These are phyloP conservation scores for Mucor mucedo DNA, from an alignment of 371 early-diverging fungal genomes.

Conservation along the genomic window DNA sequence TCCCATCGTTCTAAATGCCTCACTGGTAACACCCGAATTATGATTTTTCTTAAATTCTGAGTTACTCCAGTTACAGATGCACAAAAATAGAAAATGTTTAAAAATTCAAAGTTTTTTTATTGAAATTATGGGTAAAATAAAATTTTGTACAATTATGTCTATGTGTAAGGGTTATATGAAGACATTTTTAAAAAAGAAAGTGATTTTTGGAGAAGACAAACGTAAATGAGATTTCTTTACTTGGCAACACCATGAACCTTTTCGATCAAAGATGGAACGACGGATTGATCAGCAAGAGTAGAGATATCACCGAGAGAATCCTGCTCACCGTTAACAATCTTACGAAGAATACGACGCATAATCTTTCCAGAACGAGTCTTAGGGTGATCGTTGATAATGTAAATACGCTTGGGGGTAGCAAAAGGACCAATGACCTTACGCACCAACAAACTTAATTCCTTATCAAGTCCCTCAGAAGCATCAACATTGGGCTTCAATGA, in stretches of 20 bases:
- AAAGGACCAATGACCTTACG: constrained; percentile 94
- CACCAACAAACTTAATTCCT: constrained; percentile 77
- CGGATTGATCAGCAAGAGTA: constrained; percentile 83
- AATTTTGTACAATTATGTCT: constrained; percentile 5
- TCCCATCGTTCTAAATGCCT: too few relatives aligned
- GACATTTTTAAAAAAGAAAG: constrained; percentile 4
- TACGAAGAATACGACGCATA: constrained; percentile 92
- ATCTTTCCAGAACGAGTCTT: constrained; percentile 98
- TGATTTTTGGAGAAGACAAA: background rate
- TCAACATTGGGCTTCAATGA: constrained; percentile 65
- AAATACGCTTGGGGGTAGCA: constrained; percentile 87
- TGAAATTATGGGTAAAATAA: constrained; percentile 10
- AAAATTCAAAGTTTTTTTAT: background rate
- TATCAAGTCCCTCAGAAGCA: constrained; percentile 52
- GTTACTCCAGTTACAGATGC: too few relatives aligned
- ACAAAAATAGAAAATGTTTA: too few relatives aligned
- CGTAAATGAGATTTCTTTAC: constrained; percentile 5
- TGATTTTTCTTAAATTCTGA: too few relatives aligned
- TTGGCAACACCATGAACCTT: constrained; percentile 27
- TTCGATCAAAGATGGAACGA: constrained; percentile 31
- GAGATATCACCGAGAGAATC: constrained; percentile 86
- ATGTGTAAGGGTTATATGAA: constrained; percentile 1
- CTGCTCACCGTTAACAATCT: constrained; percentile 85
- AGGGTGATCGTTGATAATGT: constrained; percentile 88
- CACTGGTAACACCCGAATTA: too few relatives aligned